These are phyloP conservation scores for Nymphaea colorata DNA, from an alignment of 164 flowering plant genomes.

Conservation along the genomic window DNA sequence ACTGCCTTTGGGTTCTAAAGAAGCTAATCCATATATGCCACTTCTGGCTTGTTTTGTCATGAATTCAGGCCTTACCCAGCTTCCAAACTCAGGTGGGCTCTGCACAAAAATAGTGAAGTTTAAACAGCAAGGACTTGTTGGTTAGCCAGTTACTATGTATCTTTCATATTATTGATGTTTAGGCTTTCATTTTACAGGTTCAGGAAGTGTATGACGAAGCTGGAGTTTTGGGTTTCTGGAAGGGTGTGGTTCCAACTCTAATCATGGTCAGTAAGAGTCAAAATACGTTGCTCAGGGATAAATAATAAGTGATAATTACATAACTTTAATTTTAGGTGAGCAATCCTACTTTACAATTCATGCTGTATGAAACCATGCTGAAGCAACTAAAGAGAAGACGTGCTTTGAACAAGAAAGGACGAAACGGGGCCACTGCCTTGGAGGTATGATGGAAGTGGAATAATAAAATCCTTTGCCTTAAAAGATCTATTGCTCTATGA, in stretches of 20 bases:
- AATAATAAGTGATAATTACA: constrained; percentile 8
- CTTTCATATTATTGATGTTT: not conserved
- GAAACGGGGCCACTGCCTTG: constrained; percentile 51
- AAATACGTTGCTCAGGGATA: not conserved
- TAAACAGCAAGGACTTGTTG: too few relatives aligned
- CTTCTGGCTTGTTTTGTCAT: too few relatives aligned
- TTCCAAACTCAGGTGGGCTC: too few relatives aligned
- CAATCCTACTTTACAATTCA: constrained; percentile 92
- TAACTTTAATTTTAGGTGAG: constrained; percentile 55
- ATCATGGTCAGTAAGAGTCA: constrained; percentile 58
- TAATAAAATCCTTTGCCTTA: not conserved
- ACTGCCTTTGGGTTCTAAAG: too few relatives aligned
- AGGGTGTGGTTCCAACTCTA: constrained; percentile 86
- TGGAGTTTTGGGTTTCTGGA: constrained; percentile 87
- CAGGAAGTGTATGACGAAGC: constrained; percentile 86
- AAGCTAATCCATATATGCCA: too few relatives aligned
- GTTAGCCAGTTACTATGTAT: too few relatives aligned
- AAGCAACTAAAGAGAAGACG: constrained; percentile 71
- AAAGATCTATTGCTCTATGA: not conserved
- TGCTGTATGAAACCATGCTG: constrained; percentile 90
- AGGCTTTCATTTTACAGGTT: constrained; percentile 35
- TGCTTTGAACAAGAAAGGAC: constrained; percentile 27
- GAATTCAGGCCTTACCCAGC: too few relatives aligned
- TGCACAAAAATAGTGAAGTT: too few relatives aligned
- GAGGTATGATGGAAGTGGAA: constrained; percentile 35